phyloP scores from a whole-genome alignment of 768 basidiomycete genomes.

The Naganishia randhawae region DNA sequence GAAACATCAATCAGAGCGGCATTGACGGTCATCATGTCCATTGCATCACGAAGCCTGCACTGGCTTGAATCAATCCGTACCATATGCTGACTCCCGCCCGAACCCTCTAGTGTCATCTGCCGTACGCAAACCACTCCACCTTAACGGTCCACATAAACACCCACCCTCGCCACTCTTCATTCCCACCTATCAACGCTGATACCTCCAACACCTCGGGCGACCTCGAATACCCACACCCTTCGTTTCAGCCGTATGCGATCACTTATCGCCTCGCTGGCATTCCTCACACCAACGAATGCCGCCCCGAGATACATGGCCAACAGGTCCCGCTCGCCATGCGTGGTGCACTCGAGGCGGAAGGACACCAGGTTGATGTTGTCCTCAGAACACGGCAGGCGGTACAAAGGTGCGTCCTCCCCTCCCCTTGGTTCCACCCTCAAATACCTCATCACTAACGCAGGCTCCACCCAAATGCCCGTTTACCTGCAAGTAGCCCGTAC shows the following conservation, averaged over 20 bases:
- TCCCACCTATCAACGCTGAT: too few species aligned
- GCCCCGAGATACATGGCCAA: neutral
- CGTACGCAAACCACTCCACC: neutral
- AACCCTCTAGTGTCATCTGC: slow-evolving; percentile 5
- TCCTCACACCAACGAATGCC: neutral
- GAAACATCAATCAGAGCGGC: too few species aligned
- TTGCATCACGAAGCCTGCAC: too few species aligned
- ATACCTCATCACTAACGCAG: too few species aligned
- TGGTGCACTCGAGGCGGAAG: neutral
- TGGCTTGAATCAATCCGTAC: neutral
- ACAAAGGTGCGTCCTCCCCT: neutral
- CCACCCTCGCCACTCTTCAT: neutral
- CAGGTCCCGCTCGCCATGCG: neutral
- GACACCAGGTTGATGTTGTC: neutral
- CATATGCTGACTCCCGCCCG: neutral
- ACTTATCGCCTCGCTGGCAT: neutral
- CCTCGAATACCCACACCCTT: slow-evolving; percentile 2
- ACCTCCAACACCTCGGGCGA: neutral
- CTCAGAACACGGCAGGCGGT: slow-evolving; percentile 1
- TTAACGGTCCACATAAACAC: slow-evolving; percentile 9
- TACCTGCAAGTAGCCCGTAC: neutral
- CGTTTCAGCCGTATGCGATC: slow-evolving; percentile 14
- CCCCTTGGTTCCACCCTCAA: too few species aligned
- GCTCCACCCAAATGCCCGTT: too few species aligned
- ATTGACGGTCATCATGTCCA: too few species aligned